Conservation (phyloP, 1,284 basidiomycete species). For the Fomitopsis pinicola region DNA sequence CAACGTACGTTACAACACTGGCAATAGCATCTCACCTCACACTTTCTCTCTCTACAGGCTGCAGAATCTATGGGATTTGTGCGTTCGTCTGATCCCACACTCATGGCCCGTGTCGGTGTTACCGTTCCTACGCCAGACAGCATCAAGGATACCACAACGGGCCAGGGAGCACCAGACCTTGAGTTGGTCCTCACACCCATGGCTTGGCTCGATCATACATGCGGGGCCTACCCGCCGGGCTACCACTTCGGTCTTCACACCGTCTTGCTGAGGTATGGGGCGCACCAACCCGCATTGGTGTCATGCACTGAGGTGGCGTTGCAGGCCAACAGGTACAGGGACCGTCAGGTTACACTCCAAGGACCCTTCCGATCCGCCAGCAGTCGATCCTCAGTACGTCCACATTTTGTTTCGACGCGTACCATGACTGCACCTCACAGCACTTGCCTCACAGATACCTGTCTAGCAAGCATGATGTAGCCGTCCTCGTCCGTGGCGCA, state of each 20-base stretch:
- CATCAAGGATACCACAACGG: conserved; percentile 51
- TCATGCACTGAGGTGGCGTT: neutral
- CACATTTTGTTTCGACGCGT: neutral
- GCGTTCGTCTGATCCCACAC: conserved; percentile 45
- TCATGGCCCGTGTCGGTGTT: conserved; percentile 42
- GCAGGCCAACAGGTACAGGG: conserved; percentile 41
- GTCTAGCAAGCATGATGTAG: conserved; percentile 50
- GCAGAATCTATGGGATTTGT: conserved; percentile 57
- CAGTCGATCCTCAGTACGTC: conserved; percentile 40
- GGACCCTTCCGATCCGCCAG: conserved; percentile 36
- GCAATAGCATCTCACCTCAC: neutral
- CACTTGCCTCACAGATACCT: conserved; percentile 43
- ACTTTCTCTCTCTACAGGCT: conserved; percentile 31
- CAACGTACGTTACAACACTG: conserved; percentile 39
- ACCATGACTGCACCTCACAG: neutral
- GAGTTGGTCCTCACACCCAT: conserved; percentile 50
- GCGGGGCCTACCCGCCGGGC: conserved; percentile 12
- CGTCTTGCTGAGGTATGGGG: conserved; percentile 24
- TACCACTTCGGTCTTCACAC: conserved; percentile 28
- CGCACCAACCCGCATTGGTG: neutral
- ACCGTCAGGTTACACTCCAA: conserved; percentile 35
- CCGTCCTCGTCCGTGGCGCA: conserved; percentile 49
- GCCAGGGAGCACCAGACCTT: conserved; percentile 52
- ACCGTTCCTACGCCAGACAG: conserved; percentile 20
- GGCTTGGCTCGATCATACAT: conserved; percentile 32